A percentile compares a stretch with the other conserved stretches of the same genome.
Evolutionary conservation across 2,329 filamentous ascomycete genomes (phyloP).

Genomic region (Cladorrhinum sp.): DNA sequence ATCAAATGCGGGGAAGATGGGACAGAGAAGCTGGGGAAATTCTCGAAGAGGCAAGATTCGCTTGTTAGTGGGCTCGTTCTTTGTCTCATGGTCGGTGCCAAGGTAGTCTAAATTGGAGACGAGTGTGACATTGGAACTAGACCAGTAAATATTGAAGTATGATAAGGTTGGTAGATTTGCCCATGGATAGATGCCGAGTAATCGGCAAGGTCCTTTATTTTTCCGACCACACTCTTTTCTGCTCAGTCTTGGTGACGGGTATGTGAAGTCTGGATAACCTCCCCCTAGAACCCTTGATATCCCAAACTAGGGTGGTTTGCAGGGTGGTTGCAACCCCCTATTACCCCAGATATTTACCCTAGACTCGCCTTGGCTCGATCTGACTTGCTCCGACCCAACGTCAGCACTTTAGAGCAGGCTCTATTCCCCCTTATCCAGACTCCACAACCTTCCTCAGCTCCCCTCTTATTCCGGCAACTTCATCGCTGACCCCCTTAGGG

Average conservation of each 20-base stretch:
- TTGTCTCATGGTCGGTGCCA: not conserved
- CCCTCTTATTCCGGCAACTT: conserved; percentile 25
- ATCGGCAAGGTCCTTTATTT: not conserved
- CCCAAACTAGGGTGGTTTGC: not conserved
- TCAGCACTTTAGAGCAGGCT: conserved; percentile 1
- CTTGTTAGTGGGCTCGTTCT: conserved; percentile 2
- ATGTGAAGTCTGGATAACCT: not conserved
- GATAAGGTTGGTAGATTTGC: not conserved
- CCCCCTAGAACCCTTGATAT: not conserved
- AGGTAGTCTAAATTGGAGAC: not conserved
- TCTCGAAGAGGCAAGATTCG: conserved; percentile 11
- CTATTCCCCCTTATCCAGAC: not conserved
- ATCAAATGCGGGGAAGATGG: conserved; percentile 19
- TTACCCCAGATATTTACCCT: not conserved
- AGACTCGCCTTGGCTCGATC: too few relatives aligned
- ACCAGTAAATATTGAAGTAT: not conserved
- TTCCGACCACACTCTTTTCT: too few relatives aligned
- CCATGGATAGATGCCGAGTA: not conserved
- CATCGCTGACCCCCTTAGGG: conserved; percentile 60
- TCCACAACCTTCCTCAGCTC: conserved; percentile 24
- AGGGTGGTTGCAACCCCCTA: not conserved
- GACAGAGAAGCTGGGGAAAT: conserved; percentile 3
- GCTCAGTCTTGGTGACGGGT: not conserved
- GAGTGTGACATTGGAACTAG: not conserved
- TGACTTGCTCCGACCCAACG: too few relatives aligned